A percentile compares a stretch with the other conserved stretches of the same genome.
phyloP scores from a whole-genome alignment of 1,284 basidiomycete genomes.

The Waitea zeae region DNA sequence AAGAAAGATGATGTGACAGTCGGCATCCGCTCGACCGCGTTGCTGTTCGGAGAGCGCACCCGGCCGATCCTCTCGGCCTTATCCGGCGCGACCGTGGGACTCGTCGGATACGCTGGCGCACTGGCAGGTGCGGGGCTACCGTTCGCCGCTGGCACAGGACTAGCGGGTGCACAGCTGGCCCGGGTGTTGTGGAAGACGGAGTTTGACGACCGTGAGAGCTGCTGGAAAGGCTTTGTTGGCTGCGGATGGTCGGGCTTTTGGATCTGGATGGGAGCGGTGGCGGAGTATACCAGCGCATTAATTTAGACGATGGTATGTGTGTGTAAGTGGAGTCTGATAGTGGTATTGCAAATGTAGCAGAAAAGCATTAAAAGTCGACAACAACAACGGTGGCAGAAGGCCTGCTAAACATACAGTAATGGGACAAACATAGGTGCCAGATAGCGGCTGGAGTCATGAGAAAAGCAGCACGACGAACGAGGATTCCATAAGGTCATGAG shows the following conservation, averaged over 20 bases:
- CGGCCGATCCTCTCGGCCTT: slow-evolving; percentile 65
- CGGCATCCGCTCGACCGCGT: slow-evolving; percentile 88
- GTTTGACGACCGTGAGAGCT: slow-evolving; percentile 68
- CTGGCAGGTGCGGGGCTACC: slow-evolving; percentile 60
- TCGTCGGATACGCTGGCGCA: slow-evolving; percentile 68
- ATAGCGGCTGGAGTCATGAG: too few species aligned
- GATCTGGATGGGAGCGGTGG: slow-evolving; percentile 72
- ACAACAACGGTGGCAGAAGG: too few species aligned
- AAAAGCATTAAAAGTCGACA: too few species aligned
- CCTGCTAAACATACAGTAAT: too few species aligned
- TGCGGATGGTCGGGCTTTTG: slow-evolving; percentile 85
- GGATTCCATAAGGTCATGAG: background rate
- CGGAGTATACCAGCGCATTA: too few species aligned
- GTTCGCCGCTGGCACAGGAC: slow-evolving; percentile 67
- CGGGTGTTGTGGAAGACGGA: slow-evolving; percentile 70
- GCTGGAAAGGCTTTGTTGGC: slow-evolving; percentile 82
- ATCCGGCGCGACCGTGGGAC: slow-evolving; percentile 56
- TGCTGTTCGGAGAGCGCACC: slow-evolving; percentile 72
- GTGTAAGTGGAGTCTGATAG: slow-evolving; percentile 8
- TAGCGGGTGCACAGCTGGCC: slow-evolving; percentile 66
- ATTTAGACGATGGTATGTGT: too few species aligned
- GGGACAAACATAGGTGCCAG: too few species aligned
- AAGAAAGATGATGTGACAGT: slow-evolving; percentile 81
- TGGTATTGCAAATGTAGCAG: background rate
- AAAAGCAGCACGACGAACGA: too few species aligned